Base-by-base conservation (phyloP, 2,329 filamentous ascomycete species). In the Aureobasidium vineae region DNA sequence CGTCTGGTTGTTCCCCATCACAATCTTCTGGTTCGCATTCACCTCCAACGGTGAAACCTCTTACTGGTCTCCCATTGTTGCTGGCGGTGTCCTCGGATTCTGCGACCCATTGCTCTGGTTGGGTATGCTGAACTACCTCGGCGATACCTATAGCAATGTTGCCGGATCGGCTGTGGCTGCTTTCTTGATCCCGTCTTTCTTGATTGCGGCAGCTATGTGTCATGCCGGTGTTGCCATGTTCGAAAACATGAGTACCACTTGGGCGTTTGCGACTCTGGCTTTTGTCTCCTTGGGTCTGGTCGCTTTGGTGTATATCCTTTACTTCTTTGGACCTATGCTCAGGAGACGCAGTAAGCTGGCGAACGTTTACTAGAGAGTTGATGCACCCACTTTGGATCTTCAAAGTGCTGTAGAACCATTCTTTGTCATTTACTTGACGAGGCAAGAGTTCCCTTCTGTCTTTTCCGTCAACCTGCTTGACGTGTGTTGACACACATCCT, bases 151-250 rank as follows among this genome's bases (percentile, higher is more conserved):
- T 38, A 59, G 52, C 43, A 66, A 66, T 45, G 64, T 66, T 23
- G 64, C 64, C 7, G 64, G 53, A 13, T 60, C 54, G 2, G 64
- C 64, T 16, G 54, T 66, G 15, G 64, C 64, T 7, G 64, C 64
- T 15, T 66, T 66, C 26, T 38, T 66, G 41, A 66, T 66, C 21
- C 64, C 64, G 10, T 38, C 26, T 1, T 66, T 66, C n/a, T 54
- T 66, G 41, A 66, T 66, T 21, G 64, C 64, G 2, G 54, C 54
- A 2, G 64, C 53, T n/a, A 59, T 66, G 53, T 66, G 64, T 28
- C 64, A 66, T 41, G 64, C 64, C 16, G 64, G 64, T 54, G 64
- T 66, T 3, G 64, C 64, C 45, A 66, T 66, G 64, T 66, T 66
- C 28, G 54, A 66, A 36, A 53, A 61, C 15, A 66, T 66, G 64